Percentiles rank a stretch among this genome's conserved stretches.
These are phyloP conservation scores for Diaporthe humulicola DNA, from an alignment of 2,329 filamentous ascomycete genomes.

Conservation along the genomic window DNA sequence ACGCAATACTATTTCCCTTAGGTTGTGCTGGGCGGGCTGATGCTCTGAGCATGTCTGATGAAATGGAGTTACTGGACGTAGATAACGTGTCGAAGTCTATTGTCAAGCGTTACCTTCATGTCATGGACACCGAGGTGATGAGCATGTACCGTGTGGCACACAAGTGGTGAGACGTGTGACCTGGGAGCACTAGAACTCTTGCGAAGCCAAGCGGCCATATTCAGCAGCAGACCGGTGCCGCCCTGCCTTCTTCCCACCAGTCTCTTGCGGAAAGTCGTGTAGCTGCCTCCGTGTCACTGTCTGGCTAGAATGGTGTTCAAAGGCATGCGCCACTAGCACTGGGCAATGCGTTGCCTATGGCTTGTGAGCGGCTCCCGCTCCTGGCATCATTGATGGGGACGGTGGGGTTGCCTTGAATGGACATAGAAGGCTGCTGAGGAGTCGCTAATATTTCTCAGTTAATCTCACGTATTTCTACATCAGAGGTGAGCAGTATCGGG, in stretches of 20 bases:
- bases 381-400: too few relatives aligned
- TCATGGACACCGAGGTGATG: background rate
- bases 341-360: background rate
- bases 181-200: background rate
- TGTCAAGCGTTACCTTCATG: background rate
- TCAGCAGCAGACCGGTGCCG: too few relatives aligned
- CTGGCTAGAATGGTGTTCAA: too few relatives aligned
- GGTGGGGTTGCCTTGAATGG: background rate
- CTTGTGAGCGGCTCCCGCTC: background rate
- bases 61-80: background rate
- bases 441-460: background rate
- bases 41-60: background rate
- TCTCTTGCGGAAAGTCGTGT: too few relatives aligned
- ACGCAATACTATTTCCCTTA: background rate
- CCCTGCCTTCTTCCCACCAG: too few relatives aligned
- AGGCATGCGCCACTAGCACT: too few relatives aligned
- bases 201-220: background rate
- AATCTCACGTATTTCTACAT: background rate
- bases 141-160: background rate
- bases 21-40: background rate
- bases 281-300: background rate
- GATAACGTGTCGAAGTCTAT: background rate
- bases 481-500: background rate
- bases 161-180: background rate
- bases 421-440: background rate